Evolutionary conservation across 2,329 filamentous ascomycete genomes (phyloP).

Genomic region (Acephala macrosclerotiorum): DNA sequence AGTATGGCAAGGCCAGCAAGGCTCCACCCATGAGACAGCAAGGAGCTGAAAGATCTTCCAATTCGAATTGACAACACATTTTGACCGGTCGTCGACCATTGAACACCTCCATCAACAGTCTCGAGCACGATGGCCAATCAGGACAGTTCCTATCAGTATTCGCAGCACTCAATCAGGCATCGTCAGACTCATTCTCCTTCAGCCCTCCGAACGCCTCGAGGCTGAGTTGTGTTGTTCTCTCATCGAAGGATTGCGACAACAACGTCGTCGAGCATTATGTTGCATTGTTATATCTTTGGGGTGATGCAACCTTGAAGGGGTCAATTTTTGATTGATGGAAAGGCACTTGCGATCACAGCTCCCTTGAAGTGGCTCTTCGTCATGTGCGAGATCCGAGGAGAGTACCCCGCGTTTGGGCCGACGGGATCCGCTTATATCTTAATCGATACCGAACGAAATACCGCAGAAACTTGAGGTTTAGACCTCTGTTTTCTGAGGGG

Average conservation of each 20-base stretch:
- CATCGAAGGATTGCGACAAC: slow-evolving; percentile 14
- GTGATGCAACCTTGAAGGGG: slow-evolving; percentile 3
- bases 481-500: too few relatives aligned
- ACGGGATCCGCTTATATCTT: slow-evolving; percentile 30
- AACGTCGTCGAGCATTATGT: slow-evolving; percentile 24
- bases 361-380: slow-evolving; percentile 24
- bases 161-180: slow-evolving; percentile 8
- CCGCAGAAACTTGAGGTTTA: too few relatives aligned
- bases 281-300: slow-evolving; percentile 31
- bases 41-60: too few relatives aligned
- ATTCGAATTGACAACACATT: too few relatives aligned
- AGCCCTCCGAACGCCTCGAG: slow-evolving; percentile 16
- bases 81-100: too few relatives aligned
- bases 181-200: slow-evolving; percentile 16
- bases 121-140: background rate
- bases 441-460: too few relatives aligned
- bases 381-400: slow-evolving; percentile 16
- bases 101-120: background rate
- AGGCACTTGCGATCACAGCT: slow-evolving; percentile 19
- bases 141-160: slow-evolving; percentile 8
- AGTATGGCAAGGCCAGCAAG: too few relatives aligned
- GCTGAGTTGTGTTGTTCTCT: slow-evolving; percentile 21
- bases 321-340: slow-evolving; percentile 20
- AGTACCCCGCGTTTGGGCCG: slow-evolving; percentile 23
- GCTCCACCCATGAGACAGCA: too few relatives aligned